These are phyloP conservation scores for Fusarium setosum DNA, from an alignment of 2,329 filamentous ascomycete genomes.

Conservation along the genomic window DNA sequence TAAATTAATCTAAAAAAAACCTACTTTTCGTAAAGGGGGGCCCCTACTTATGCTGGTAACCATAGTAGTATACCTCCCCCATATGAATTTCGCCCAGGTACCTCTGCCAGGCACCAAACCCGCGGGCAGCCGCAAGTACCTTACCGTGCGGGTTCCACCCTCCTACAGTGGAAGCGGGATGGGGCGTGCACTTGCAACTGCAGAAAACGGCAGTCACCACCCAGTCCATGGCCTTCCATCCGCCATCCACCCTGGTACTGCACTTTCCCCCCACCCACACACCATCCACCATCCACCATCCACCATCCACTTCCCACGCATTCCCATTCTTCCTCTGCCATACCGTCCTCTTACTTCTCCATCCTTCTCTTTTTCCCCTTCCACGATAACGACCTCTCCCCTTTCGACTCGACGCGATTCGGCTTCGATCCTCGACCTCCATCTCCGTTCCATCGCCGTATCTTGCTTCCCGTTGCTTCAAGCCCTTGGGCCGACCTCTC, in stretches of 20 bases:
- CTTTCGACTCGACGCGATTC: conserved; percentile 14
- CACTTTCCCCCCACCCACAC: conserved; percentile 26
- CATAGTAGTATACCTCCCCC: no score
- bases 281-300: no score
- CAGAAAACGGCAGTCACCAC: conserved; percentile 23
- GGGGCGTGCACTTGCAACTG: conserved; percentile 5
- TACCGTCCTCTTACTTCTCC: conserved; percentile 32
- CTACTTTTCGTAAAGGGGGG: no score
- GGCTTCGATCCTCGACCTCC: background rate
- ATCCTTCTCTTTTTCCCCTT: conserved; percentile 27
- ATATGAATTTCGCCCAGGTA: conserved; percentile 16
- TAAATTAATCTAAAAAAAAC: no score
- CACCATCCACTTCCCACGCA: conserved; percentile 32
- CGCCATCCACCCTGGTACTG: conserved; percentile 15
- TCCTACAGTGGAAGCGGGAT: conserved; percentile 13
- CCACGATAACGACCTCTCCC: conserved; percentile 12
- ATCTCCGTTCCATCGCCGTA: background rate
- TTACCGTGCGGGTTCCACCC: background rate
- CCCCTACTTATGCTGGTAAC: no score
- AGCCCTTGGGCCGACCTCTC: conserved; percentile 3
- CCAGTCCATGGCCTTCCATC: conserved; percentile 2
- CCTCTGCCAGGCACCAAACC: background rate
- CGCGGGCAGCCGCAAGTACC: background rate
- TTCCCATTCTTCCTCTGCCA: conserved; percentile 38
- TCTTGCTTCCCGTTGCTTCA: background rate